A percentile compares a stretch with the other conserved stretches of the same genome.
phyloP scores from a whole-genome alignment of 169 alveolate genomes.

The Cryptosporidium andersoni region DNA sequence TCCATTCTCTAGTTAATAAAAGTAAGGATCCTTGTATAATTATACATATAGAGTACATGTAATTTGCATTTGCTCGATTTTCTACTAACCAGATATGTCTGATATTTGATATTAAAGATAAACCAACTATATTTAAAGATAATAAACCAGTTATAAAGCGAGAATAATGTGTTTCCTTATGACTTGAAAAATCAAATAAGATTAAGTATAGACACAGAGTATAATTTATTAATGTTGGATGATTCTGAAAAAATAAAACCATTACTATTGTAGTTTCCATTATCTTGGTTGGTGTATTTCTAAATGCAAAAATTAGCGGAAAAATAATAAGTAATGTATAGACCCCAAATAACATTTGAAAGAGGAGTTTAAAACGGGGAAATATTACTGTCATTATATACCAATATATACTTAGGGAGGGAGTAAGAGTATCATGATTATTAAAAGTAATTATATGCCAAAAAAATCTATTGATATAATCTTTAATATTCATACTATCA shows the following conservation, averaged over 20 bases:
- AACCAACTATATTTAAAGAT: slow-evolving; percentile 2
- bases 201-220: slow-evolving; percentile 12
- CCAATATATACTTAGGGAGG: slow-evolving; percentile 43
- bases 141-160: slow-evolving; percentile 10
- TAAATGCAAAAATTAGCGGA: slow-evolving; percentile 2
- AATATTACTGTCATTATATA: slow-evolving; percentile 18
- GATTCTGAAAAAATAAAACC: background rate
- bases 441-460: background rate
- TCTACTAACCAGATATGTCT: slow-evolving; percentile 45
- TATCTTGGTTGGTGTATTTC: slow-evolving; percentile 8
- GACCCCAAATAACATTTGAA: slow-evolving; percentile 21
- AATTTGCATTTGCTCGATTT: slow-evolving; percentile 27
- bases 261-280: slow-evolving; percentile 4
- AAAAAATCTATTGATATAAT: slow-evolving; percentile 1
- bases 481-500: background rate
- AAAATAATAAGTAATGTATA: background rate
- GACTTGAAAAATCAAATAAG: slow-evolving; percentile 29
- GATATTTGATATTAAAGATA: slow-evolving; percentile 21
- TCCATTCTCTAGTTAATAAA: slow-evolving; percentile 51
- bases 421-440: slow-evolving; percentile 40
- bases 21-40: slow-evolving; percentile 7
- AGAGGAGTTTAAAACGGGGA: slow-evolving; percentile 20
- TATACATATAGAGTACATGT: slow-evolving; percentile 13
- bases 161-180: slow-evolving; percentile 14
- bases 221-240: slow-evolving; percentile 37